Evolutionary conservation across 2,329 filamentous ascomycete genomes (phyloP).

Genomic region (Fusarium subtropicale): DNA sequence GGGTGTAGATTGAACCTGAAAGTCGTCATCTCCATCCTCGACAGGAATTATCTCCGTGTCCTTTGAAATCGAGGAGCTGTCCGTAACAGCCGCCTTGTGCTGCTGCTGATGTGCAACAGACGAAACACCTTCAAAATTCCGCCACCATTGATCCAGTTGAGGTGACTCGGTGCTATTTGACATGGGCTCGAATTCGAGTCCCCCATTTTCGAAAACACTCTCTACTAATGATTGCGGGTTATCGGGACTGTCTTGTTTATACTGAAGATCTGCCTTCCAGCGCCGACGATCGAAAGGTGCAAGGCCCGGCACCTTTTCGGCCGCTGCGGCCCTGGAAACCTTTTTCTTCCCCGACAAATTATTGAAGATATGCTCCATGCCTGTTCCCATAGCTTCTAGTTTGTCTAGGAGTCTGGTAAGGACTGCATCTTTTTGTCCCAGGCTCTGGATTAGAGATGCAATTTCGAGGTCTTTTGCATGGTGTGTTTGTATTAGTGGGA

Average conservation of each 20-base stretch:
- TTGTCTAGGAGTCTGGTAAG: constrained; percentile 65
- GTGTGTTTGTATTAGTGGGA: constrained; percentile 64
- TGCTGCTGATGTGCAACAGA: constrained; percentile 40
- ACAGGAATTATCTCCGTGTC: constrained; percentile 39
- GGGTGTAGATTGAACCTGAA: constrained; percentile 63
- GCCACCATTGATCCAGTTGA: constrained; percentile 64
- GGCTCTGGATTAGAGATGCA: constrained; percentile 56
- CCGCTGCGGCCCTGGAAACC: constrained; percentile 57
- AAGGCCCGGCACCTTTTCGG: constrained; percentile 64
- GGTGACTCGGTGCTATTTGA: constrained; percentile 50
- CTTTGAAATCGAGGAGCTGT: constrained; percentile 25
- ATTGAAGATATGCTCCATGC: constrained; percentile 66
- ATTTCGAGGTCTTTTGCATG: constrained; percentile 56
- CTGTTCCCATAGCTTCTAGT: constrained; percentile 62
- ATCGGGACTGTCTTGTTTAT: constrained; percentile 43
- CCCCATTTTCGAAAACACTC: constrained; percentile 55
- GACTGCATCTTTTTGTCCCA: constrained; percentile 64
- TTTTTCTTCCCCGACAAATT: constrained; percentile 62
- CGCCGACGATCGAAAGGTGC: constrained; percentile 58
- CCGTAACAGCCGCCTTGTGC: constrained; percentile 16
- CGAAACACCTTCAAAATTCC: constrained; percentile 52
- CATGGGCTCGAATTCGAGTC: constrained; percentile 48
- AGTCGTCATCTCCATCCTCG: constrained; percentile 61
- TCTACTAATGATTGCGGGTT: constrained; percentile 55
- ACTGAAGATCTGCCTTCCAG: constrained; percentile 53